Base-by-base conservation (phyloP, 805 yeast genomes). In the Metschnikowia amazonensis region DNA sequence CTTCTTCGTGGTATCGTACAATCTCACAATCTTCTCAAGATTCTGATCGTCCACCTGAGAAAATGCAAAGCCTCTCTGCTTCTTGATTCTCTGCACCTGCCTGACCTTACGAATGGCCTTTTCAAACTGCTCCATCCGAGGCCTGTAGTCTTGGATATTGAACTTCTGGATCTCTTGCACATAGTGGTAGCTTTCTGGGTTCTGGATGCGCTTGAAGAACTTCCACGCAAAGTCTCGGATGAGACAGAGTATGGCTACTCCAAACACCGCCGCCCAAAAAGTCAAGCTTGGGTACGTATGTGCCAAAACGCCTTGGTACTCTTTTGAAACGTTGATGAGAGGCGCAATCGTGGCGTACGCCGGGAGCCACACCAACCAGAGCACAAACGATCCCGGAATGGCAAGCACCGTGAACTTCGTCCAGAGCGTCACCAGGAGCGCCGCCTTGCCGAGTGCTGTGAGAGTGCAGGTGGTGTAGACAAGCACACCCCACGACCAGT, bases 21-120 rank as follows among this genome's bases (percentile, higher is more conserved):
- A 88, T 58, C 98, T 79, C 40, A 94, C 84, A 49, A 94, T 79
- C 60, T 83, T 82, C 54, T 89, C 97, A 67, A 90, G 97, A 30
- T 95, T 95, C 62, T 87, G 96, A 45, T 69, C 69, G 52, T 89
- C 96, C 38, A 86, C 89, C 65, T 94, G 98, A 5, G 97, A 89
- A 59, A 94, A 94, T 1, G 99, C 99, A 74, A 88, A 94, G 5
- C 99, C 99, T 67, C 98, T 82, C 68, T 94, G 99, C 60, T 94
- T 94, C 63, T 95, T 86, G 87, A 94, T 92, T 65, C 99, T 79
- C 65, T 92, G 96, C 31, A 94, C 98, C 66, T 95, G 99, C 66
- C 99, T 84, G 20, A 94, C 98, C 62, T 89, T 94, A 60, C 98
- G 78, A 46, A 94, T 94, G 5, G 98, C 97, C 64, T 86, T 89